Base-by-base conservation (phyloP, 176 grass and related monocot species). In the Oryza meridionalis region DNA sequence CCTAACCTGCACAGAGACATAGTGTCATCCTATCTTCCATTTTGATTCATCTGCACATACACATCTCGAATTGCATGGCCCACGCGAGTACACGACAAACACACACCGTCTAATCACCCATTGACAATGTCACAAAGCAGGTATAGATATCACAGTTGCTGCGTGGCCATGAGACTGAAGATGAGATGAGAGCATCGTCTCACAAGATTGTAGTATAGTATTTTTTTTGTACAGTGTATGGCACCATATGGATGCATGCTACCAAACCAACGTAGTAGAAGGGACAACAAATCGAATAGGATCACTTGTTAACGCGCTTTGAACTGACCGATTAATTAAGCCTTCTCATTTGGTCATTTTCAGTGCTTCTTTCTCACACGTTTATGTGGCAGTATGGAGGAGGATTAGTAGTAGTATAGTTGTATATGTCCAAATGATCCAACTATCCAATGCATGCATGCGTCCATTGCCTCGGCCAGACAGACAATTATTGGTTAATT, bases 401-500 rank as follows among this genome's bases (percentile, higher is more conserved):
- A 46, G 10, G n/a, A 55, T 55, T 17, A 26, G 19, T 61, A 9
- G n/a, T 47, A 26, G 31, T 42, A 35, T 61, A 9, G n/a, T 47
- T 17, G 21, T 42, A 35, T n/a, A 40, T 15, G 47, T 33, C 26
- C 46, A 50, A n/a, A 17, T 64, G 65, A 58, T 58, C 19, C 5
- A 55, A 6, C 51, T 55, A 21, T 19, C 51, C 16, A 21, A 55
- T 21, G 63, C 14, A 65, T 53, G 63, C 21, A 72, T 75, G 10
- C 24, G 33, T 22, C 1, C 50, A 13, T 50, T 58, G 12, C 77
- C 70, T 32, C 51, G 50, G 38, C 76, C 76, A 84, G 87, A 14
- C 37, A 89, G 29, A 22, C 49, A 11, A 50, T 80, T 43, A 62
- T n/a, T 21, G 17, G 88, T 76, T 86, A 78, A 78, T 76, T 86